phyloP scores from a whole-genome alignment of 192 early-diverging fungal species.

The Coemansia javaensis region DNA sequence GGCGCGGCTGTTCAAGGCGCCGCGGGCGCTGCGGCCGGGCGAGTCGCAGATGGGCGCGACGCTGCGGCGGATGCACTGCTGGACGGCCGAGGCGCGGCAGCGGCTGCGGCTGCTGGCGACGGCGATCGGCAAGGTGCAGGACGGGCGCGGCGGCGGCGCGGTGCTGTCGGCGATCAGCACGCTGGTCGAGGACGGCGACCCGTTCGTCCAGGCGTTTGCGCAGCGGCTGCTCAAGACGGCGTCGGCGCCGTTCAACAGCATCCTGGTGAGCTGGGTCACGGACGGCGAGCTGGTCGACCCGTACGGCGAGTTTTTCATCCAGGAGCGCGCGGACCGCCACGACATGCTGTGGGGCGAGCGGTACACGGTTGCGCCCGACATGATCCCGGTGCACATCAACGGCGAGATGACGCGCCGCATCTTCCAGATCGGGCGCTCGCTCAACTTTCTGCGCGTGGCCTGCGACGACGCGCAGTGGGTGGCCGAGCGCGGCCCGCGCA shows the following conservation, averaged over 20 bases:
- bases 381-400: slow-evolving; percentile 84
- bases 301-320: slow-evolving; percentile 88
- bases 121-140: slow-evolving; percentile 29
- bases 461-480: slow-evolving; percentile 64
- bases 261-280: slow-evolving; percentile 87
- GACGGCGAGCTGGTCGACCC: slow-evolving; percentile 93
- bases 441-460: slow-evolving; percentile 74
- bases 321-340: slow-evolving; percentile 50
- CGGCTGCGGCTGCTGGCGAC: slow-evolving; percentile 71
- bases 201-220: slow-evolving; percentile 75
- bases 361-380: slow-evolving; percentile 69
- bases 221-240: slow-evolving; percentile 68
- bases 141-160: slow-evolving; percentile 31
- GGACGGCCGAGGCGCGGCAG: slow-evolving; percentile 76
- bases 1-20: slow-evolving; percentile 59
- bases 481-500: slow-evolving; percentile 19
- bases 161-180: slow-evolving; percentile 67
- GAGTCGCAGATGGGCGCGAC: slow-evolving; percentile 60
- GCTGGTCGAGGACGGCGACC: slow-evolving; percentile 88
- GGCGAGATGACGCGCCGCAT: slow-evolving; percentile 78
- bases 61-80: slow-evolving; percentile 78
- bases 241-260: slow-evolving; percentile 83
- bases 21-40: slow-evolving; percentile 30
- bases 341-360: slow-evolving; percentile 80
- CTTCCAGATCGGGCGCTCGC: slow-evolving; percentile 77